phyloP scores from a whole-genome alignment of 257 asterid genomes.

The Cruciata laevipes region DNA sequence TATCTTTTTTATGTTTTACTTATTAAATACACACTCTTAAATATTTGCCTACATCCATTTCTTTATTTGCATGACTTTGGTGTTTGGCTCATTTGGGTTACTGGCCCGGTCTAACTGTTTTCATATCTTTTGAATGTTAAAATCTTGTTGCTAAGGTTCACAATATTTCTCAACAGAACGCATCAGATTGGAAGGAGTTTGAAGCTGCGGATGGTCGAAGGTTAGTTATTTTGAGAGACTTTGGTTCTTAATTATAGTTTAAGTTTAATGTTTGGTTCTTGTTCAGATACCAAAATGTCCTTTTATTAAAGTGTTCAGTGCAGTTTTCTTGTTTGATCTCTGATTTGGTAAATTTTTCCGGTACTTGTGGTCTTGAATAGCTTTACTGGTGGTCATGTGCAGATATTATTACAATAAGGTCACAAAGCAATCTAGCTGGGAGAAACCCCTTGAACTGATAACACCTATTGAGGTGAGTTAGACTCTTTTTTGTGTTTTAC shows the following conservation, averaged over 20 bases:
- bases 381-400: constrained; percentile 18
- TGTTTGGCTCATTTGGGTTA: neutral
- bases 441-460: constrained; percentile 93
- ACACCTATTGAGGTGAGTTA: constrained; percentile 95
- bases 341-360: neutral
- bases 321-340: neutral
- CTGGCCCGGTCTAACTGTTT: neutral
- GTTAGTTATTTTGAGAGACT: constrained; percentile 27
- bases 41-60: neutral
- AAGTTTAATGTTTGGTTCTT: neutral
- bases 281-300: neutral
- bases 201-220: constrained; percentile 92
- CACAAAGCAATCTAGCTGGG: constrained; percentile 96
- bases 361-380: neutral
- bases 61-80: neutral
- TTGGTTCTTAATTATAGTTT: constrained; percentile 5
- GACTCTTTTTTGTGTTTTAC: constrained; percentile 2
- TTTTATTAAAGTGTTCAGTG: neutral
- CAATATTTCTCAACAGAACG: constrained; percentile 41
- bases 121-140: constrained; percentile 2
- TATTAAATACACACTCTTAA: neutral
- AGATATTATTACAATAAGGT: constrained; percentile 88
- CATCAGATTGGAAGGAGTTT: constrained; percentile 92
- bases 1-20: constrained; percentile 14
- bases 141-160: constrained; percentile 39